Evolutionary conservation across 441 rosid genomes (phyloP).

Genomic region (Erodium trifolium): DNA sequence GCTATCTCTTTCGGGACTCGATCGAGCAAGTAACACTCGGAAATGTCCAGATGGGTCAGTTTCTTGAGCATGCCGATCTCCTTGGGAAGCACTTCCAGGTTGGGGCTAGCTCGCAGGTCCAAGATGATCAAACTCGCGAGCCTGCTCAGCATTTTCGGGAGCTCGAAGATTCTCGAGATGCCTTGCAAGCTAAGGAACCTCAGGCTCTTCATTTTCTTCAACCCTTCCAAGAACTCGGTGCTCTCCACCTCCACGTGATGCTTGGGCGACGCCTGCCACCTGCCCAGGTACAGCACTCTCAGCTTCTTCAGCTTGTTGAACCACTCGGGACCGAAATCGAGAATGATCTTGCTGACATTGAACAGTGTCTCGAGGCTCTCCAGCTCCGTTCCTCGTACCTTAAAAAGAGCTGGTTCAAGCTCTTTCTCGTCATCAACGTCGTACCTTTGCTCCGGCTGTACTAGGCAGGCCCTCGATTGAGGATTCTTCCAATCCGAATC

Average conservation of each 20-base stretch:
- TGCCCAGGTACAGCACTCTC: background rate
- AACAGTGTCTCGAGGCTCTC: background rate
- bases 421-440: background rate
- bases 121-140: conserved; percentile 35
- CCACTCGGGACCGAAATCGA: background rate
- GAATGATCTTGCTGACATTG: background rate
- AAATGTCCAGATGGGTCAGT: conserved; percentile 41
- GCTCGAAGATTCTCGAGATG: conserved; percentile 41
- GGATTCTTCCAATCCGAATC: background rate
- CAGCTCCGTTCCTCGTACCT: background rate
- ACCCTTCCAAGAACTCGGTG: conserved; percentile 32
- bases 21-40: conserved; percentile 45
- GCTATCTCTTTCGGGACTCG: conserved; percentile 34
- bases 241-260: conserved; percentile 46
- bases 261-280: background rate
- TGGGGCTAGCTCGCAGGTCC: conserved; percentile 52
- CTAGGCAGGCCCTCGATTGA: background rate
- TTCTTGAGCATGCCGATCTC: conserved; percentile 32
- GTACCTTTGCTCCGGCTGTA: background rate
- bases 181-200: conserved; percentile 51
- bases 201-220: conserved; percentile 32
- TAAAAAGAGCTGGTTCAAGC: background rate
- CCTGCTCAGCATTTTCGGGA: conserved; percentile 27
- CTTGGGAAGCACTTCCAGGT: conserved; percentile 44
- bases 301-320: background rate